A percentile compares a stretch with the other conserved stretches of the same genome.
Conservation (phyloP, 176 grass and related monocot species). For the Ampelocalamus luodianensis region DNA sequence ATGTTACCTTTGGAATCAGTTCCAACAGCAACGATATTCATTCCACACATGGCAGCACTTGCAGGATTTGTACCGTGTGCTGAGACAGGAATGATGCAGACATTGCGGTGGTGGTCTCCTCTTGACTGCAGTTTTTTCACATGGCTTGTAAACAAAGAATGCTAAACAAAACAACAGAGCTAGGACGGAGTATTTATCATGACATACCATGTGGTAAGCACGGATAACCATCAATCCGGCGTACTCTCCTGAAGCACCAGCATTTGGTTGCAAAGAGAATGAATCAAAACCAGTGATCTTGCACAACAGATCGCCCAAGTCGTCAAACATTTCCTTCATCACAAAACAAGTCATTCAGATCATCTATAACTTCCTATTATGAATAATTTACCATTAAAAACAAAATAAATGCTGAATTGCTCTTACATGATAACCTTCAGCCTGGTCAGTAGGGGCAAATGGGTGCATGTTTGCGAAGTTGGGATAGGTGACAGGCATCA, state of each 20-base stretch:
- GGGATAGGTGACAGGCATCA: conserved; percentile 98
- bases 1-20: conserved; percentile 99
- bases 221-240: conserved; percentile 99
- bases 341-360: conserved; percentile 33
- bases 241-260: conserved; percentile 98
- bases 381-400: background rate
- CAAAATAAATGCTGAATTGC: background rate
- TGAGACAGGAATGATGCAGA: conserved; percentile 98
- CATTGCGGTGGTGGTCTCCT: conserved; percentile 89
- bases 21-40: conserved; percentile 98
- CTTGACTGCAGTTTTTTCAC: conserved; percentile 66
- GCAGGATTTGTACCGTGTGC: conserved; percentile 98
- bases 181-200: conserved; percentile 19
- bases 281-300: conserved; percentile 95
- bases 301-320: conserved; percentile 86
- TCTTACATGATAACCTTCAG: conserved; percentile 84
- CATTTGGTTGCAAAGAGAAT: conserved; percentile 99
- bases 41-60: conserved; percentile 99
- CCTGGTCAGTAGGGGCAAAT: conserved; percentile 84
- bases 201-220: conserved; percentile 74
- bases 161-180: conserved; percentile 17
- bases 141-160: conserved; percentile 38
- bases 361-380: background rate
- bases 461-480: conserved; percentile 91
- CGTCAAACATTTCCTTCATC: conserved; percentile 95